phyloP scores from a whole-genome alignment of 2,329 filamentous ascomycete species.

The Alternaria incomplexa region DNA sequence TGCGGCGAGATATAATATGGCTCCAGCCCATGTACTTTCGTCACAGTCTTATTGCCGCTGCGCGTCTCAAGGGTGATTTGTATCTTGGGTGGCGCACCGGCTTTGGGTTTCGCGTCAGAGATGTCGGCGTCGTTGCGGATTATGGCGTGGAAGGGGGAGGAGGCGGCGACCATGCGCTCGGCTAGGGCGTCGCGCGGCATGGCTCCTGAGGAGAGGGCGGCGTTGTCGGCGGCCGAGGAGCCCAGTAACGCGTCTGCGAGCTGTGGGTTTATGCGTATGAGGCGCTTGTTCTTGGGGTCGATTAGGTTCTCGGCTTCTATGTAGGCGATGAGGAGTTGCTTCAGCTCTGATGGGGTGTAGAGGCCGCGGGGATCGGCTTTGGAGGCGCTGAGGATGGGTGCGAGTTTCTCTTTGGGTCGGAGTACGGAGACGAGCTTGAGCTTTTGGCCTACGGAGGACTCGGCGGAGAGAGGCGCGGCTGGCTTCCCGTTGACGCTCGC shows the following conservation, averaged over 20 bases:
- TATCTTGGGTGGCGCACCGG: slow-evolving; percentile 66
- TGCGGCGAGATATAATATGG: slow-evolving; percentile 66
- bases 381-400: slow-evolving; percentile 60
- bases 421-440: slow-evolving; percentile 61
- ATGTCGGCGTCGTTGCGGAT: slow-evolving; percentile 55
- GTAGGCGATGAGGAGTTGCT: slow-evolving; percentile 63
- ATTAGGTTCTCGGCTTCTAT: slow-evolving; percentile 64
- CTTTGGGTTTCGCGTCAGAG: slow-evolving; percentile 61
- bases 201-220: slow-evolving; percentile 62
- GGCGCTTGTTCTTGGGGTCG: slow-evolving; percentile 64
- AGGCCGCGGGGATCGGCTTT: slow-evolving; percentile 59
- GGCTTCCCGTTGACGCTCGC: slow-evolving; percentile 48
- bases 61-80: slow-evolving; percentile 67
- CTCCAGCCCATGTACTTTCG: slow-evolving; percentile 67
- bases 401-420: slow-evolving; percentile 63
- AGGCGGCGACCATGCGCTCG: slow-evolving; percentile 63
- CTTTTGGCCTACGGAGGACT: slow-evolving; percentile 55
- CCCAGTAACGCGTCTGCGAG: slow-evolving; percentile 68
- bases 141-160: slow-evolving; percentile 64
- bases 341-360: slow-evolving; percentile 67
- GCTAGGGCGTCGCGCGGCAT: slow-evolving; percentile 66
- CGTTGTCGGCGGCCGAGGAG: slow-evolving; percentile 59
- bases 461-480: slow-evolving; percentile 47
- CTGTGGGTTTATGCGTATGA: slow-evolving; percentile 67
- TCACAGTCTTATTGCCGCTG: slow-evolving; percentile 70